Conservation (phyloP, 345 rosid genomes). For the Trapa bicornis region DNA sequence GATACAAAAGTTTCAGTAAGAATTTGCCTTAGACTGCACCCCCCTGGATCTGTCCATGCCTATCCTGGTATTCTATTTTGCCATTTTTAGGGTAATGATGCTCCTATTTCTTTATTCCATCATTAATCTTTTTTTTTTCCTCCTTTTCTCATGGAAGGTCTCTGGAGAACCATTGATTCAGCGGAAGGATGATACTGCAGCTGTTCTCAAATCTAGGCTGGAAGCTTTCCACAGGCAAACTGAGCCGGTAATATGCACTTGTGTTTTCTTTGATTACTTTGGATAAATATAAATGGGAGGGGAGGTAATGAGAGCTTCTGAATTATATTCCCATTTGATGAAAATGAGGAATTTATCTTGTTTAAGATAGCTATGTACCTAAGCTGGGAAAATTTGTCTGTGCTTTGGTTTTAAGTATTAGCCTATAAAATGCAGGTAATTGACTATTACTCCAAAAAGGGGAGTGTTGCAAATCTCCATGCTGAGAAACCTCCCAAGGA, state of each 20-base stretch:
- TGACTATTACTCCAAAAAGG: conserved; percentile 64
- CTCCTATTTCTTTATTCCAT: neutral
- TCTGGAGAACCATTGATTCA: conserved; percentile 92
- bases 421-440: conserved; percentile 39
- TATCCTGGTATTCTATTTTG: neutral
- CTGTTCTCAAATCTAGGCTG: conserved; percentile 86
- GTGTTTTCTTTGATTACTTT: neutral
- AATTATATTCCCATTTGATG: neutral
- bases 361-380: neutral
- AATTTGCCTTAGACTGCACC: too few species aligned
- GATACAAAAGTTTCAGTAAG: too few species aligned
- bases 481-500: conserved; percentile 83
- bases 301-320: too few species aligned
- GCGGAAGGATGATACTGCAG: conserved; percentile 89
- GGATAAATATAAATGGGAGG: neutral
- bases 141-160: conserved; percentile 29
- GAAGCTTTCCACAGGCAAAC: conserved; percentile 90
- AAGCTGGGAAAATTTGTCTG: neutral
- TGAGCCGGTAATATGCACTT: conserved; percentile 43
- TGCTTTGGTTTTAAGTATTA: neutral
- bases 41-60: neutral
- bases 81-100: neutral
- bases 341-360: neutral
- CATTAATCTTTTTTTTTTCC: neutral
- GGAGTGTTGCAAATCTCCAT: conserved; percentile 55